Evolutionary conservation across 2,329 filamentous ascomycete genomes (phyloP), one percentile per base, ranked within the genome.

Genomic region (Ceratocystis variospora): DNA sequence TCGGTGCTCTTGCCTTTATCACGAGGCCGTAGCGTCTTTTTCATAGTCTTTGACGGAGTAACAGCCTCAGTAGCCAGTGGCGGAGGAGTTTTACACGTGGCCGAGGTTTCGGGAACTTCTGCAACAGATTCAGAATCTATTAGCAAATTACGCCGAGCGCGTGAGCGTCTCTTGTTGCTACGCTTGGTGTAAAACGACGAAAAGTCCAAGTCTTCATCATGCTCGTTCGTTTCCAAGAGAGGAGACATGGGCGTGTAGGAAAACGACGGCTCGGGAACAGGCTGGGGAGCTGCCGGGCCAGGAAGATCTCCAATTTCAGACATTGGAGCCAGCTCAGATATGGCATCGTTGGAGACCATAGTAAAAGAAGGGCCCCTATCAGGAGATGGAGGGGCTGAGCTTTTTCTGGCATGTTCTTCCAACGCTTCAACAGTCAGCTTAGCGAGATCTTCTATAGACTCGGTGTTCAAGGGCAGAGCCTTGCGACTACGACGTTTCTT

Each of bases 201-300:
- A 31, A 68, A 68, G 41, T 68, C 67, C 2, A 68, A 55, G 25
- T 68, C 67, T 25, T 66, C 41, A 19, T 68, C 64, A 22, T 62
- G 61, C 19, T 68, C 67, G 28, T 65, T 62, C 19, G 45, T 37
- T 17, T 64, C 62, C 8, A 59, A 7, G 22, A 62, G 8, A 12
- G 61, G 37, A 19, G 44, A 61, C 50, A 55, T 46, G n/a, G 63
- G 28, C 10, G 55, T 46, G 41, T 61, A 53, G 7, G 45, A 19
- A 22, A 44, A 57, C 33, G 61, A 41, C 25, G 64, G 55, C 19
- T 63, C 65, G 0, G 48, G 19, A 55, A 50, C 12, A 3, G 15
- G 17, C 31, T 61, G 64, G 8, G 63, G 64, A 19, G 41, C n/a
- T n/a, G 25, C 31, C 15, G 33, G 55, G 5, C 31, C 12, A 15